Evolutionary conservation across 2,329 filamentous ascomycete genomes (phyloP), one percentile per base, ranked within the genome.

Genomic region (Elsinoe necatrix): DNA sequence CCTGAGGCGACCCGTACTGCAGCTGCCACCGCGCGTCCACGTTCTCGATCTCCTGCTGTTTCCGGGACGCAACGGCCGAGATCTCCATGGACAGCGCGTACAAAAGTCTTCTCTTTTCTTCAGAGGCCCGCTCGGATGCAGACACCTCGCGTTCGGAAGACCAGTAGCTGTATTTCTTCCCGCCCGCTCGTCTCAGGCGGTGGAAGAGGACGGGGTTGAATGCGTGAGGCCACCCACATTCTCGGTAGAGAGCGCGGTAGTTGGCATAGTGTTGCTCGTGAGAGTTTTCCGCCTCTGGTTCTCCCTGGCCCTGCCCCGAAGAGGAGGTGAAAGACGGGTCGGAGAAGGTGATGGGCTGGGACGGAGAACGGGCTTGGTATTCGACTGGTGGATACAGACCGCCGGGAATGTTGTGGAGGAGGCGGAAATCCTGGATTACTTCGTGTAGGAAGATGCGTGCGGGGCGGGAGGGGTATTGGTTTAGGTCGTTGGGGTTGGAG

Each of bases 401-500:
- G 9, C 56, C 56, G 5, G 56, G 56, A 1, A 58, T 55, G 37
- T 54, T 47, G 4, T 20, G 16, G 1, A 58, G n/a, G 9, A 39
- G 16, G 18, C 25, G 21, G 21, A 58, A 54, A 4, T 43, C 47
- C 14, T 21, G 12, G 20, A 58, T 55, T 5, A 58, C 16, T 12
- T 48, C 34, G 9, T 27, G 42, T 23, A n/a, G 48, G 27, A 39
- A 48, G 39, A 34, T 37, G 18, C 20, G 42, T 14, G 39, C 50
- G 1, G 50, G 50, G 18, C 50, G 50, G 11, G 18, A 34, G 25
- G 50, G 50, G 31, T 54, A 37, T 29, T 58, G 37, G 11, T 20
- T 41, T 9, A 54, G 41, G 34, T 58, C 50, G 31, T 54, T 25
- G n/a, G 31, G 9, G 20, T 58, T 58, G 11, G 48, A 21, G 16